A percentile compares a stretch with the other conserved stretches of the same genome.
Conservation (phyloP, 2,329 filamentous ascomycete genomes). For the Mollisiaceae sp. region DNA sequence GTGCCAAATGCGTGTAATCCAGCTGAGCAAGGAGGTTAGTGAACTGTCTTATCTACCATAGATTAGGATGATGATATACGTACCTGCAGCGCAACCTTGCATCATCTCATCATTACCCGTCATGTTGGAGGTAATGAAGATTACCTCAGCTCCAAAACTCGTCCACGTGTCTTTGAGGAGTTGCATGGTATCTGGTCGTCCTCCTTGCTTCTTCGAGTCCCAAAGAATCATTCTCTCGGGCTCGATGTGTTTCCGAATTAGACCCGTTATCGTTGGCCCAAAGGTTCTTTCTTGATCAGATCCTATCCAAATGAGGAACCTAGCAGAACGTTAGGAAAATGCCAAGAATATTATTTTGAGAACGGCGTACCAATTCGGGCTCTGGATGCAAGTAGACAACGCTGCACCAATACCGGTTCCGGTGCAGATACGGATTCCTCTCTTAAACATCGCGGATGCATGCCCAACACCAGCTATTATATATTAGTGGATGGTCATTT, state of each 20-base stretch:
- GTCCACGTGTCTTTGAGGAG: constrained; percentile 48
- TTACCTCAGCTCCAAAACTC: constrained; percentile 49
- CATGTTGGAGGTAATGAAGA: constrained; percentile 50
- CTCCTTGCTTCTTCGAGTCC: constrained; percentile 50
- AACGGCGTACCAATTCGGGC: constrained; percentile 43
- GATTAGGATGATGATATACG: constrained; percentile 25
- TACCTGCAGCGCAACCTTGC: constrained; percentile 47
- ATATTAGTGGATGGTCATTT: constrained; percentile 27
- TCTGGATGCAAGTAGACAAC: constrained; percentile 50
- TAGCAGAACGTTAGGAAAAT: constrained; percentile 17
- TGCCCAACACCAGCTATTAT: constrained; percentile 48
- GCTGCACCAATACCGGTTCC: constrained; percentile 50
- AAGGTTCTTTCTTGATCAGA: constrained; percentile 50
- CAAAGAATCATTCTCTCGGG: constrained; percentile 50
- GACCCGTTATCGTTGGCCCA: constrained; percentile 46
- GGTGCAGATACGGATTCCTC: constrained; percentile 49
- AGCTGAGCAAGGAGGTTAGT: constrained; percentile 36
- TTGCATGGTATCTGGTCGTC: constrained; percentile 46
- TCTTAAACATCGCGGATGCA: constrained; percentile 50
- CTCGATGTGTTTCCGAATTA: constrained; percentile 48
- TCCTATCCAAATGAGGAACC: constrained; percentile 52
- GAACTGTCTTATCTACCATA: background rate
- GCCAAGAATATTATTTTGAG: background rate
- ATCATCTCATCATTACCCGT: constrained; percentile 51
- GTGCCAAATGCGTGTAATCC: constrained; percentile 48